Evolutionary conservation across 176 grass and related monocot genomes (phyloP), one percentile per base, ranked within the genome.

Genomic region (Rhynchospora pubera): DNA sequence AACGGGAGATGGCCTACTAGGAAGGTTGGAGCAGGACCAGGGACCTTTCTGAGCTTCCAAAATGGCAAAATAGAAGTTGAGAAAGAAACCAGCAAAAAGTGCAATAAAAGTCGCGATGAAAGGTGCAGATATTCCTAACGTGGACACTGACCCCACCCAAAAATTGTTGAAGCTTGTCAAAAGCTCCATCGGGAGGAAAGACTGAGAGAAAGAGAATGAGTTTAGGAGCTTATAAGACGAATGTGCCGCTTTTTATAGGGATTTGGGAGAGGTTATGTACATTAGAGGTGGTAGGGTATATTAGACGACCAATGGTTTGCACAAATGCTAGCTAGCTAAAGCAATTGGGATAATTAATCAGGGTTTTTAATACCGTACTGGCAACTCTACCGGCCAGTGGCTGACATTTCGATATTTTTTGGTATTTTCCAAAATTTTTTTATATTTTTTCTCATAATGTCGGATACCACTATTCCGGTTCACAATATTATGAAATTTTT

Each of bases 51-150:
- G 44, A 95, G 51, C 9, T 34, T 83, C 86, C 88, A 95, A 71
- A 79, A 88, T 15, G 88, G 93, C 51, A 85, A 80, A n/a, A 84
- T 92, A 95, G 73, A 89, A 90, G 86, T 95, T 90, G 22, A 92
- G 44, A n/a, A 89, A 13, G 26, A 85, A 85, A 73, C 52, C 79
- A 67, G 65, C 71, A 70, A 82, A 48, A 60, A 78, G 82, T 70
- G 79, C 62, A 28, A 57, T 46, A 82, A 42, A 6, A 39, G 63
- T 51, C 56, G 72, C 47, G 56, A 75, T 6, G 76, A 44, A 86
- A 46, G 79, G 48, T 28, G 87, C 7, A 83, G 65, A 85, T 85
- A 74, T 10, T 77, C 72, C 50, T 55, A 77, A 77, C 24, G 56
- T 32, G 43, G 34, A 24, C 44, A 24, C 44, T 53, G 42, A 53